phyloP scores from a whole-genome alignment of 2,329 filamentous ascomycete genomes.

The Pestalotiopsis sp. region DNA sequence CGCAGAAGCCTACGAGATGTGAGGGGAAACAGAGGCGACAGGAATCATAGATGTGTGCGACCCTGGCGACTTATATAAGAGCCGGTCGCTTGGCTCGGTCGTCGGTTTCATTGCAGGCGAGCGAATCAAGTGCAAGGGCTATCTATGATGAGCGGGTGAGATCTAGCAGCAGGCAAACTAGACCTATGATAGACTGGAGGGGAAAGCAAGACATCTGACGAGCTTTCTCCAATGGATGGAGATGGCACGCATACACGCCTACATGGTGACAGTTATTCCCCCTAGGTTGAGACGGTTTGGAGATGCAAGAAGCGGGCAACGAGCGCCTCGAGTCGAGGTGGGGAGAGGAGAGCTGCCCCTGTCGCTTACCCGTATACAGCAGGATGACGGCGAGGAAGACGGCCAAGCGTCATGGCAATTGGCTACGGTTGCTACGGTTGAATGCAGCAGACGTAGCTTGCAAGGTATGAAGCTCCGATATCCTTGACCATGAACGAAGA shows the following conservation, averaged over 20 bases:
- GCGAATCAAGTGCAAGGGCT: neutral
- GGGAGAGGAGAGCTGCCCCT: neutral
- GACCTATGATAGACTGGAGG: neutral
- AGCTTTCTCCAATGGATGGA: neutral
- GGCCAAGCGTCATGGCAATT: neutral
- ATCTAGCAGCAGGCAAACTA: neutral
- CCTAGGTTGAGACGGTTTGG: neutral
- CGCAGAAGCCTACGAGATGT: neutral
- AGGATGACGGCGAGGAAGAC: constrained; percentile 8
- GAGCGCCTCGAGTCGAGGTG: neutral
- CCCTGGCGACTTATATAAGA: neutral
- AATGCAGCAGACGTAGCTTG: neutral
- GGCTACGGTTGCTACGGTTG: constrained; percentile 2
- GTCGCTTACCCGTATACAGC: too few relatives aligned
- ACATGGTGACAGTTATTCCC: neutral
- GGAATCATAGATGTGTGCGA: neutral
- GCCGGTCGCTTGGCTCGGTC: neutral
- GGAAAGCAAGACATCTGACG: neutral
- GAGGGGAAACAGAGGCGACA: neutral
- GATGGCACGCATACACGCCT: neutral
- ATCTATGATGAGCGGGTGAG: neutral
- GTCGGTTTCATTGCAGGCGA: constrained; percentile 15
- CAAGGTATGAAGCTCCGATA: constrained; percentile 1
- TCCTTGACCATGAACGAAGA: neutral
- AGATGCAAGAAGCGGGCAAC: neutral